phyloP scores from a whole-genome alignment of 225 moss, liverwort and hornwort species.

The Lunularia cruciata region DNA sequence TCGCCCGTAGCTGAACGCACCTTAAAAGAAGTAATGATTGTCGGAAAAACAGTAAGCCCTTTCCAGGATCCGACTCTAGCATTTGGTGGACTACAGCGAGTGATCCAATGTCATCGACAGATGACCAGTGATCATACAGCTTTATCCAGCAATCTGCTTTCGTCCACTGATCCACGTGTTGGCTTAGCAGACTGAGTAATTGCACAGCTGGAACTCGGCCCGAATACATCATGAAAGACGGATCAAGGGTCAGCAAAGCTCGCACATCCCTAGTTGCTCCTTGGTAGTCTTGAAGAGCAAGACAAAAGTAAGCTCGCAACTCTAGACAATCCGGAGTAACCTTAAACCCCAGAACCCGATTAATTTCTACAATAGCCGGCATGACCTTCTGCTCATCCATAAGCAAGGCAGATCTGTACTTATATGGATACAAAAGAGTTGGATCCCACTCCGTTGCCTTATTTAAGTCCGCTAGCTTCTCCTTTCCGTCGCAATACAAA shows the following conservation, averaged over 20 bases:
- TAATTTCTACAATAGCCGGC: constrained; percentile 82
- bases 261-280: constrained; percentile 96
- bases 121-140: constrained; percentile 97
- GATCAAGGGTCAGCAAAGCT: constrained; percentile 87
- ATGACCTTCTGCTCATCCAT: constrained; percentile 97
- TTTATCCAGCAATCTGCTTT: constrained; percentile 99
- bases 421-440: constrained; percentile 84
- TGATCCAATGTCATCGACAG: constrained; percentile 98
- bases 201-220: constrained; percentile 92
- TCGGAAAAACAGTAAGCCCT: constrained; percentile 93
- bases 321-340: constrained; percentile 95
- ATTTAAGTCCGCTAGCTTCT: constrained; percentile 73
- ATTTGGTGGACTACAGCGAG: constrained; percentile 99
- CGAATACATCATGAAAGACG: constrained; percentile 93
- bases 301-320: constrained; percentile 91
- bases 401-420: constrained; percentile 86
- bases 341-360: constrained; percentile 92
- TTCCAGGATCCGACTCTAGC: constrained; percentile 95
- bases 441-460: constrained; percentile 95
- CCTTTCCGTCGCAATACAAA: constrained; percentile 67
- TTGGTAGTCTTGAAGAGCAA: constrained; percentile 97
- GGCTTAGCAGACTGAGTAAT: constrained; percentile 81
- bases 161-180: constrained; percentile 97
- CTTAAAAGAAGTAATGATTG: constrained; percentile 94
- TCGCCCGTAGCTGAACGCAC: constrained; percentile 44